phyloP scores from a whole-genome alignment of 352 stramenopile genomes.

The Detonula confervacea region DNA sequence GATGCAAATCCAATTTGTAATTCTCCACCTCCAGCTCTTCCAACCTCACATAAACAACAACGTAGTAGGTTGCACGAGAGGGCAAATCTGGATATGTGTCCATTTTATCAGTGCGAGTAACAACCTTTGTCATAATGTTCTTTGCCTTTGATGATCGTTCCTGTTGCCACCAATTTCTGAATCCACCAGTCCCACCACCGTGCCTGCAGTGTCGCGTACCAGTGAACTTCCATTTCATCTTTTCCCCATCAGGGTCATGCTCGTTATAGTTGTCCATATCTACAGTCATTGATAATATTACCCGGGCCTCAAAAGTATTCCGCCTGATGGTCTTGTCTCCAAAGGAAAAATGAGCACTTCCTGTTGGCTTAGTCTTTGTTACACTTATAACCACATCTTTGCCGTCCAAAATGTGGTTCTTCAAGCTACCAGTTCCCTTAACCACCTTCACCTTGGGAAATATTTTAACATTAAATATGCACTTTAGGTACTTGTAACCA shows the following conservation, averaged over 20 bases:
- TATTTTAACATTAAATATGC: background rate
- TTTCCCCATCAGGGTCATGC: too few relatives aligned
- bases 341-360: background rate
- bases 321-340: background rate
- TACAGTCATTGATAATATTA: background rate
- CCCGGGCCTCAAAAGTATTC: background rate
- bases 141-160: background rate
- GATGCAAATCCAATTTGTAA: slow-evolving; percentile 19
- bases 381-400: background rate
- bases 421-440: background rate
- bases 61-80: background rate
- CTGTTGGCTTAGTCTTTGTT: background rate
- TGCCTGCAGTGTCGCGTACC: background rate
- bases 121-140: background rate
- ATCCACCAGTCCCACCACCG: background rate
- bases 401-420: background rate
- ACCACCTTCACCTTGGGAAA: background rate
- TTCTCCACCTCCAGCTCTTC: background rate
- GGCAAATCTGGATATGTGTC: background rate
- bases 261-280: background rate
- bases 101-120: background rate
- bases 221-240: background rate
- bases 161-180: background rate
- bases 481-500: background rate
- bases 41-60: background rate